Evolutionary conservation across 2,329 filamentous ascomycete species (phyloP).

Genomic region (Penicillium paneum): DNA sequence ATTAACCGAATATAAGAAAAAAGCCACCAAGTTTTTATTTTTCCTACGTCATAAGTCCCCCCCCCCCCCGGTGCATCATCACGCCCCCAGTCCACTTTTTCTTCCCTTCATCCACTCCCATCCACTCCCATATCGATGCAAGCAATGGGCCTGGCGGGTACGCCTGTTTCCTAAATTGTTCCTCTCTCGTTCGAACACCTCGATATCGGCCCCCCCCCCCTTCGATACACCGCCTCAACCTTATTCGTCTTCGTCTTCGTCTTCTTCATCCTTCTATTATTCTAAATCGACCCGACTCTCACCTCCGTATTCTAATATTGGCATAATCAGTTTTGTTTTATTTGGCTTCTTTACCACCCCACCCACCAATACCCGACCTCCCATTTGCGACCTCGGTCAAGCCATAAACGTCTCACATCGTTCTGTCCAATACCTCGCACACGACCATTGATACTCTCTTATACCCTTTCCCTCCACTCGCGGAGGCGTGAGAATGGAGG

Average conservation of each 20-base stretch:
- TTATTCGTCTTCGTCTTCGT: slow-evolving; percentile 8
- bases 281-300: slow-evolving; percentile 11
- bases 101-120: slow-evolving; percentile 6
- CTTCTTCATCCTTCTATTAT: not conserved
- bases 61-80: slow-evolving; percentile 27
- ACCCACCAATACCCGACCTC: not conserved
- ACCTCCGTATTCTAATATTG: slow-evolving; percentile 3
- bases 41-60: slow-evolving; percentile 31
- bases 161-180: slow-evolving; percentile 17
- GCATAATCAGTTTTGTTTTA: slow-evolving; percentile 5
- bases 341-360: not conserved
- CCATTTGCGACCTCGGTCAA: slow-evolving; percentile 20
- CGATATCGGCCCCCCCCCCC: not conserved
- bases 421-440: slow-evolving; percentile 29
- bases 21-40: slow-evolving; percentile 6
- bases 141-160: slow-evolving; percentile 15
- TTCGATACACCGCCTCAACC: slow-evolving; percentile 16
- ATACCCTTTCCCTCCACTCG: slow-evolving; percentile 29
- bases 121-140: slow-evolving; percentile 25
- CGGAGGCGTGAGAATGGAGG: slow-evolving; percentile 36
- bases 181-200: not conserved
- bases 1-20: not conserved
- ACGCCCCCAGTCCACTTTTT: slow-evolving; percentile 20
- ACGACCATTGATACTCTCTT: slow-evolving; percentile 23
- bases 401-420: slow-evolving; percentile 34